phyloP scores from a whole-genome alignment of 352 stramenopile genomes.

The Salisapilia sapeloensis region DNA sequence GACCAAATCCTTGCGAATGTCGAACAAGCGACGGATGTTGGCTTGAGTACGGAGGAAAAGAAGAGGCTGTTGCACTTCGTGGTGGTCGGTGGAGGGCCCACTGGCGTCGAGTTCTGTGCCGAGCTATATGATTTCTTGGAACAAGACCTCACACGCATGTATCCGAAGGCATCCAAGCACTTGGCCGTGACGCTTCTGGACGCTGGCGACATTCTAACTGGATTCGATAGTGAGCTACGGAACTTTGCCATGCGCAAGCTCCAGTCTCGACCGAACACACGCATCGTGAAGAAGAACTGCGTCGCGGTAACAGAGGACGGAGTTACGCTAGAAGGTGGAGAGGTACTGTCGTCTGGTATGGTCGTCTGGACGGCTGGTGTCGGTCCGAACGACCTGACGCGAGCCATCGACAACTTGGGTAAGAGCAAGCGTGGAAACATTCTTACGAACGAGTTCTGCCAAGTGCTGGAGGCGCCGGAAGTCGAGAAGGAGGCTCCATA shows the following conservation, averaged over 20 bases:
- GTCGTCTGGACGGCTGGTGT: slow-evolving; percentile 70
- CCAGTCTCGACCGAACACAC: slow-evolving; percentile 54
- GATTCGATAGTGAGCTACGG: slow-evolving; percentile 51
- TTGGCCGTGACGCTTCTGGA: slow-evolving; percentile 51
- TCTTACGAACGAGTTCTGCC: slow-evolving; percentile 69
- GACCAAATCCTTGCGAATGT: slow-evolving; percentile 84
- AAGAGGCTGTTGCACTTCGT: slow-evolving; percentile 91
- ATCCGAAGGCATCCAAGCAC: slow-evolving; percentile 57
- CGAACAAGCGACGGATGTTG: slow-evolving; percentile 85
- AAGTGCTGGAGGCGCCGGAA: slow-evolving; percentile 45
- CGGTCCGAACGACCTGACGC: slow-evolving; percentile 63
- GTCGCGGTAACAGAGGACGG: slow-evolving; percentile 39
- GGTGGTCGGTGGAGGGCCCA: slow-evolving; percentile 93
- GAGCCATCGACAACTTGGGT: slow-evolving; percentile 43
- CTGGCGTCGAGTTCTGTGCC: slow-evolving; percentile 90
- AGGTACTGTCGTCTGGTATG: slow-evolving; percentile 35
- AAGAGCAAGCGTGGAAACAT: slow-evolving; percentile 74
- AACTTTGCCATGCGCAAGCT: slow-evolving; percentile 64
- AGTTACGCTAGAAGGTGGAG: slow-evolving; percentile 37
- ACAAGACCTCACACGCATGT: slow-evolving; percentile 81
- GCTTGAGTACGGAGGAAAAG: slow-evolving; percentile 70
- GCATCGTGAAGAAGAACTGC: slow-evolving; percentile 71
- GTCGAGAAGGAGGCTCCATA: slow-evolving; percentile 34
- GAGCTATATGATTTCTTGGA: slow-evolving; percentile 91
- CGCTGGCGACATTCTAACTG: slow-evolving; percentile 51